Conservation (phyloP, 148 eudicot genomes). For the Persicaria tinctoria region DNA sequence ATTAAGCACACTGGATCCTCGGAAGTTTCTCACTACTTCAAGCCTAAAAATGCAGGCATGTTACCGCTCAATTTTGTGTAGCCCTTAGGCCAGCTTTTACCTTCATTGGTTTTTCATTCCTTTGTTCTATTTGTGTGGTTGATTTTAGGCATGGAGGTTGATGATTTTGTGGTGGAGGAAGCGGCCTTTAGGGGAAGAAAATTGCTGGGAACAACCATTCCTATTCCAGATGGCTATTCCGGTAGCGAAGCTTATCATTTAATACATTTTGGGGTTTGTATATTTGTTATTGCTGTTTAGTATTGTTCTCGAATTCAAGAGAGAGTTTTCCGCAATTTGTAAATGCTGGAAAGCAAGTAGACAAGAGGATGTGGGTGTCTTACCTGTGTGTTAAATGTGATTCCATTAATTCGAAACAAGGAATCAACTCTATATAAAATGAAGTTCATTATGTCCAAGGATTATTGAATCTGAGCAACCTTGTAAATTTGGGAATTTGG, state of each 20-base stretch:
- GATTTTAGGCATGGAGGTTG: slow-evolving; percentile 51
- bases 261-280: not conserved
- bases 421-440: not conserved
- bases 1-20: slow-evolving; percentile 66
- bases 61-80: not conserved
- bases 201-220: slow-evolving; percentile 63
- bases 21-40: slow-evolving; percentile 70
- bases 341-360: not conserved
- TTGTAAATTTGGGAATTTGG: not conserved
- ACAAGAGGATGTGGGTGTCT: not conserved
- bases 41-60: slow-evolving; percentile 65
- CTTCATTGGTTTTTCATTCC: not conserved
- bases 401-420: not conserved
- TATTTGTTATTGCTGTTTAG: not conserved
- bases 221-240: slow-evolving; percentile 62
- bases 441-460: not conserved
- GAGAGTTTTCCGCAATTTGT: not conserved
- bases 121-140: not conserved
- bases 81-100: not conserved
- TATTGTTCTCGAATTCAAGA: not conserved
- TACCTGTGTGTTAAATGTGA: not conserved
- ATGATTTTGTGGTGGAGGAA: slow-evolving; percentile 63
- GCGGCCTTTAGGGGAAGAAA: slow-evolving; percentile 90
- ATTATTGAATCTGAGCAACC: not conserved
- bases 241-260: slow-evolving; percentile 28